These are phyloP conservation scores for Lactarius indigo DNA, from an alignment of 768 basidiomycete genomes.

Conservation along the genomic window DNA sequence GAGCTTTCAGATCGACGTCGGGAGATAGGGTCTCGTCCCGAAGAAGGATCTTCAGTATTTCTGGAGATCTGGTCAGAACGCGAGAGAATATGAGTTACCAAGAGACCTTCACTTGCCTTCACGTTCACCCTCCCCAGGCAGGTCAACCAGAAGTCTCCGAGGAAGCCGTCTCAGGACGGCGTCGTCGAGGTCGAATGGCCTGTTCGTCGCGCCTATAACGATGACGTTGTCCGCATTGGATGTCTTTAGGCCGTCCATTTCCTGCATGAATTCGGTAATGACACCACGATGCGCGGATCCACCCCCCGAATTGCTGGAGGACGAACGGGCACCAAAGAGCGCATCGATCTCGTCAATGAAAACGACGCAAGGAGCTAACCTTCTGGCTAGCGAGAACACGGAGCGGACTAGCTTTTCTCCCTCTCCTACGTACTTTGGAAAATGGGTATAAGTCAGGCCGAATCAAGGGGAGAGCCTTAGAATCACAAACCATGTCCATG, in stretches of 20 bases:
- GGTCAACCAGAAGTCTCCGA: conserved; percentile 80
- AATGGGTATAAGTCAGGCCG: conserved; percentile 4
- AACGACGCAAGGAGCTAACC: conserved; percentile 85
- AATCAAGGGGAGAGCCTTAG: conserved; percentile 4
- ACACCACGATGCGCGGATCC: conserved; percentile 82
- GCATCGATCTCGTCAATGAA: conserved; percentile 96
- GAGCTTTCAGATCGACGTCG: conserved; percentile 55
- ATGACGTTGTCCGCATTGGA: conserved; percentile 78
- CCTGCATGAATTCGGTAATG: conserved; percentile 92
- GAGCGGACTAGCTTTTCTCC: conserved; percentile 87
- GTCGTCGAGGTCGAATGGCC: conserved; percentile 88
- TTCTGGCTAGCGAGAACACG: conserved; percentile 82
- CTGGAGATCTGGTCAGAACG: conserved; percentile 38
- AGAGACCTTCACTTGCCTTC: conserved; percentile 50
- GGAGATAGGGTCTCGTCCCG: conserved; percentile 69
- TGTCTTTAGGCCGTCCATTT: conserved; percentile 91
- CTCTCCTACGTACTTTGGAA: conserved; percentile 74
- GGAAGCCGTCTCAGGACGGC: conserved; percentile 88
- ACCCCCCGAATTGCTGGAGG: conserved; percentile 71
- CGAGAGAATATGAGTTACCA: neutral
- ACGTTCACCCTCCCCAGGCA: conserved; percentile 83
- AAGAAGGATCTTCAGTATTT: conserved; percentile 82
- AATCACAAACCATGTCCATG: conserved; percentile 80
- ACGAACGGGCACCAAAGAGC: conserved; percentile 81
- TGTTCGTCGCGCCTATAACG: conserved; percentile 91